These are phyloP conservation scores for Oryza glumipatula DNA, from an alignment of 176 grass and related monocot species.

Conservation along the genomic window DNA sequence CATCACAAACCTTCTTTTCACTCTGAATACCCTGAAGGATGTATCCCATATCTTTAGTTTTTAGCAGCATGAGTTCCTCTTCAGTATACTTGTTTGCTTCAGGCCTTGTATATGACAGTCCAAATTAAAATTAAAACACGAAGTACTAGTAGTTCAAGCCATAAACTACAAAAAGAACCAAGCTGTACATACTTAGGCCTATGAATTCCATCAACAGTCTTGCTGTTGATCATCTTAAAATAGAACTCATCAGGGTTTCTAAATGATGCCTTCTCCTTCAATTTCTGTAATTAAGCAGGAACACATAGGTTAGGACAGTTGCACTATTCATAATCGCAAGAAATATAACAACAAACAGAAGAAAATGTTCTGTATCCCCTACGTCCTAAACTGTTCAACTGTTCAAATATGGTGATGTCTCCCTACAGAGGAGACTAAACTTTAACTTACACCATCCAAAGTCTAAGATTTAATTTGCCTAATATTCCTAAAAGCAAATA, in stretches of 20 bases:
- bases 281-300: conserved; percentile 50
- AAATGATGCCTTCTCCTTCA: conserved; percentile 76
- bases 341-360: background rate
- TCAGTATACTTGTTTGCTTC: conserved; percentile 86
- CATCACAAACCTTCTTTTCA: conserved; percentile 78
- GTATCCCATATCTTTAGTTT: conserved; percentile 93
- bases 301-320: background rate
- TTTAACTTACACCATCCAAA: background rate
- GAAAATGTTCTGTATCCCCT: background rate
- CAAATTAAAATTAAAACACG: conserved; percentile 33
- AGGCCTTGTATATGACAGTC: conserved; percentile 44
- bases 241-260: conserved; percentile 96
- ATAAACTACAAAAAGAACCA: background rate
- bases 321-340: background rate
- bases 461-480: background rate
- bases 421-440: too few relatives aligned
- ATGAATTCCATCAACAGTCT: conserved; percentile 69
- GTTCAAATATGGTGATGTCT: background rate
- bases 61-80: conserved; percentile 83
- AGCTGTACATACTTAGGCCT: conserved; percentile 54
- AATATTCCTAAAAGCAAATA: background rate
- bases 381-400: background rate
- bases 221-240: conserved; percentile 93
- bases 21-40: conserved; percentile 76
- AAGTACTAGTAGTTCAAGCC: conserved; percentile 18